Evolutionary conservation across 768 basidiomycete genomes (phyloP).

Genomic region (Thelephora ganbajun): DNA sequence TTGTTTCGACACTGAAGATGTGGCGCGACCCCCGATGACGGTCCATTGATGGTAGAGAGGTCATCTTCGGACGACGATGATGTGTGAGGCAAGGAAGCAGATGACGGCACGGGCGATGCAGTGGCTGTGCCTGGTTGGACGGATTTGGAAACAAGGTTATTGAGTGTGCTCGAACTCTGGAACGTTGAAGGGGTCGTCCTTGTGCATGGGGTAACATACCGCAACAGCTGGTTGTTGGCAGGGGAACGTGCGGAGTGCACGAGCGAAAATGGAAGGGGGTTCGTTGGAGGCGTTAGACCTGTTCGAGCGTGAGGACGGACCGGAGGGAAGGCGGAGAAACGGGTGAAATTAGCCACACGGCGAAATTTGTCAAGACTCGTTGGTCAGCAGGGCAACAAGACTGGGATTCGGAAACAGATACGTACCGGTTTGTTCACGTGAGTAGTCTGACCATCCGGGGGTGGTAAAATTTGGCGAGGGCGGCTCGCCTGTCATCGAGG

Average conservation of each 20-base stretch:
- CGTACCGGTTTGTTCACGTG: not conserved
- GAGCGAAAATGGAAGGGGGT: not conserved
- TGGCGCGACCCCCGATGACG: not conserved
- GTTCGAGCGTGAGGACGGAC: no score
- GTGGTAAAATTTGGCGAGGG: not conserved
- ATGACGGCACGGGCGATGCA: not conserved
- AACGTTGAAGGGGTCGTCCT: not conserved
- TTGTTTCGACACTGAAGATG: slow-evolving; percentile 17
- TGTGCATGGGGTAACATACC: not conserved
- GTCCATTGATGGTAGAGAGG: not conserved
- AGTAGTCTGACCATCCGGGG: not conserved
- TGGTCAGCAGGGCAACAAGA: not conserved
- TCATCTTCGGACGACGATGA: not conserved
- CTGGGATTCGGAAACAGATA: no score
- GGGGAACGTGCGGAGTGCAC: not conserved
- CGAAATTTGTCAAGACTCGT: not conserved
- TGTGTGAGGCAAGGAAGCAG: not conserved
- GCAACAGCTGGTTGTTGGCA: not conserved
- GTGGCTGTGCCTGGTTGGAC: not conserved
- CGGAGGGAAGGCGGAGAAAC: not conserved
- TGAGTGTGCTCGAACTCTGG: not conserved
- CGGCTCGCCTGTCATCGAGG: slow-evolving; percentile 3
- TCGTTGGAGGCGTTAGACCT: not conserved
- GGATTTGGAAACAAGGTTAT: not conserved
- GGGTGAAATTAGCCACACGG: not conserved